These are phyloP conservation scores for Centella asiatica DNA, from an alignment of 129 eudicot species.

Conservation along the genomic window DNA sequence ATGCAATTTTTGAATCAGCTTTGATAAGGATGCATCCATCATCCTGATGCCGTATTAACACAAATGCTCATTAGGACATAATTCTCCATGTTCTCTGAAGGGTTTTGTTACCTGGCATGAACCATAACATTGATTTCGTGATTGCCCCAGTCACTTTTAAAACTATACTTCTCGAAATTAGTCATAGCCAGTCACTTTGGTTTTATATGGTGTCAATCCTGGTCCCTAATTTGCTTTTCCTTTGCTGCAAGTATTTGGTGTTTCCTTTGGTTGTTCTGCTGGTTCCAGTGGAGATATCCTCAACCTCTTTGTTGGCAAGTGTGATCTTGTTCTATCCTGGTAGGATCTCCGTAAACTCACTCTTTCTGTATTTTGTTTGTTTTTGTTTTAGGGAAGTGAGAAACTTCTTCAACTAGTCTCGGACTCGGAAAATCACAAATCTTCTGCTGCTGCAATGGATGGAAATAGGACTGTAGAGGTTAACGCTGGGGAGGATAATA, in stretches of 20 bases:
- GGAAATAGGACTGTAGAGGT: conserved; percentile 15
- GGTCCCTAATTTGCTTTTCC: background rate
- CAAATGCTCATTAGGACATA: background rate
- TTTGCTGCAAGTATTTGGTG: background rate
- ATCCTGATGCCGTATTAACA: background rate
- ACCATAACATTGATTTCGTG: background rate
- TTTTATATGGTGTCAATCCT: background rate
- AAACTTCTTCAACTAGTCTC: conserved; percentile 82
- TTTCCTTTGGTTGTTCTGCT: background rate
- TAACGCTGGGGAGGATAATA: conserved; percentile 14
- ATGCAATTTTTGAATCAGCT: background rate
- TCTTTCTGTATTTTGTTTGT: background rate
- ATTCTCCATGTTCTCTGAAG: background rate
- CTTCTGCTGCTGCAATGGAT: conserved; percentile 14
- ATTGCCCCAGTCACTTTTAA: no score
- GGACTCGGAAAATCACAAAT: conserved; percentile 32
- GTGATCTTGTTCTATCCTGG: background rate
- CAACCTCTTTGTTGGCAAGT: background rate
- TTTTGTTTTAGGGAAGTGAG: conserved; percentile 65
- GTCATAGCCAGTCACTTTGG: background rate
- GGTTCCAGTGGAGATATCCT: background rate
- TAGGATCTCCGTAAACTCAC: background rate
- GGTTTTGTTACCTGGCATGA: no score
- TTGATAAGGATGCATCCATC: background rate
- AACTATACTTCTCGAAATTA: no score